Conservation (phyloP, 2,329 filamentous ascomycete genomes). For the Bertia moriformis region DNA sequence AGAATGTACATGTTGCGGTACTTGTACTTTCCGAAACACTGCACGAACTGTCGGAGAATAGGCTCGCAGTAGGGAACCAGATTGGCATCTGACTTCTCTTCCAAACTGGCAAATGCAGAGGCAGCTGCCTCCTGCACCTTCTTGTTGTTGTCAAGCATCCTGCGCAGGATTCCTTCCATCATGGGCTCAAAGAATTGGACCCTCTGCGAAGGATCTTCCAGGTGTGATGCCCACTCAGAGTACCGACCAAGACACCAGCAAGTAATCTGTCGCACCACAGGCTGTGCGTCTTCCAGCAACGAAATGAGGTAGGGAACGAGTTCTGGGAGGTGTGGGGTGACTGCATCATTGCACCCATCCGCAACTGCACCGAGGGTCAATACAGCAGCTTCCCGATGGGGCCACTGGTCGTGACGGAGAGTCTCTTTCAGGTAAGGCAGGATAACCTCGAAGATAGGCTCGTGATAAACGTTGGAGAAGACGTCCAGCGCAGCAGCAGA, state of each 20-base stretch:
- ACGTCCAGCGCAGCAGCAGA: constrained; percentile 90
- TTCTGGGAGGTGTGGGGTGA: constrained; percentile 79
- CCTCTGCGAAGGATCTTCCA: constrained; percentile 52
- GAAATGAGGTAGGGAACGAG: constrained; percentile 81
- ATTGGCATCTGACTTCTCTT: constrained; percentile 75
- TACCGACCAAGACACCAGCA: constrained; percentile 95
- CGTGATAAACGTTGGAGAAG: constrained; percentile 79
- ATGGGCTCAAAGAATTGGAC: constrained; percentile 79
- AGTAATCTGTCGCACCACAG: constrained; percentile 88
- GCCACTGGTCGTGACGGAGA: constrained; percentile 78
- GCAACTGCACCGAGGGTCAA: constrained; percentile 87
- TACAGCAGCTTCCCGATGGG: constrained; percentile 82
- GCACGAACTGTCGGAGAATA: constrained; percentile 82
- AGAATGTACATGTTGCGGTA: constrained; percentile 98
- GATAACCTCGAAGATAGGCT: constrained; percentile 77
- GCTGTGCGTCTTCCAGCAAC: constrained; percentile 69
- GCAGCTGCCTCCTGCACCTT: constrained; percentile 93
- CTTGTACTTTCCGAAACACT: constrained; percentile 90
- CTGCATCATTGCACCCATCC: constrained; percentile 80
- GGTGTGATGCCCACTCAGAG: constrained; percentile 75
- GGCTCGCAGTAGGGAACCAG: constrained; percentile 75
- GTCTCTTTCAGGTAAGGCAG: constrained; percentile 86
- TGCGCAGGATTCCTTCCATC: constrained; percentile 87
- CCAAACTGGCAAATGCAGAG: constrained; percentile 87
- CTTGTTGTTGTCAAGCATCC: constrained; percentile 96